Evolutionary conservation across 1,284 basidiomycete genomes (phyloP).

Genomic region (Kalmanozyma brasiliensis): DNA sequence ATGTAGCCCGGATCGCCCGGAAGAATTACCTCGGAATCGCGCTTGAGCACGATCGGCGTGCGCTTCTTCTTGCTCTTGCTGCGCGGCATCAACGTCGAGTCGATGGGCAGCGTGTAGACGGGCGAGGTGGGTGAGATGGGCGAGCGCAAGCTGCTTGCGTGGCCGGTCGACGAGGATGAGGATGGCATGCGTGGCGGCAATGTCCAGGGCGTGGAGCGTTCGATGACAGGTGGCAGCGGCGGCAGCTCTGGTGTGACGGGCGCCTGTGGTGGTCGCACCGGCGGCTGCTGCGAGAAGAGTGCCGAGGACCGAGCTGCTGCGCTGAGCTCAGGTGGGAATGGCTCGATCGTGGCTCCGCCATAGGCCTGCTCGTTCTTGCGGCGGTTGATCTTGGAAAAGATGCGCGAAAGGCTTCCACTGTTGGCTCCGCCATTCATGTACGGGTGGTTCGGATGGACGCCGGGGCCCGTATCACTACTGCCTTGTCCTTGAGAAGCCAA

Average conservation of each 20-base stretch:
- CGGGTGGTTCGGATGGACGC: conserved; percentile 33
- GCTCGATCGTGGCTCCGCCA: conserved; percentile 43
- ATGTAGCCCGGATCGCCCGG: conserved; percentile 30
- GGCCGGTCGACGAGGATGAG: conserved; percentile 10
- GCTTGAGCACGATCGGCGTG: conserved; percentile 45
- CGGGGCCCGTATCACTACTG: conserved; percentile 4
- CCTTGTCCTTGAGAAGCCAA: conserved; percentile 13
- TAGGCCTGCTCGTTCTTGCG: conserved; percentile 32
- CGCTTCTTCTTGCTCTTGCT: conserved; percentile 29
- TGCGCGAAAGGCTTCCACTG: conserved; percentile 38
- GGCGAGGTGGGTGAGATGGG: conserved; percentile 27
- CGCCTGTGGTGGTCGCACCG: background rate
- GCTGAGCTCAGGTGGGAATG: conserved; percentile 38
- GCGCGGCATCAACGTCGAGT: conserved; percentile 36
- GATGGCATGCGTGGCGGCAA: conserved; percentile 27
- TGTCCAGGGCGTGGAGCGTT: conserved; percentile 23
- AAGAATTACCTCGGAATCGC: conserved; percentile 38
- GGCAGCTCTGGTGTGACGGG: conserved; percentile 20
- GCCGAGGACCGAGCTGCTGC: conserved; percentile 12
- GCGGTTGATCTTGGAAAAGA: conserved; percentile 48
- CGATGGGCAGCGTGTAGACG: conserved; percentile 32
- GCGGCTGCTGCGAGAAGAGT: background rate
- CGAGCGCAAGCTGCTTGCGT: conserved; percentile 29
- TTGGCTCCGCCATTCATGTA: conserved; percentile 37
- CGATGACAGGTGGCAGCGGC: conserved; percentile 6